A percentile compares a stretch with the other conserved stretches of the same genome.
Evolutionary conservation across 2,329 filamentous ascomycete species (phyloP).

Genomic region (Emmonsia crescens): DNA sequence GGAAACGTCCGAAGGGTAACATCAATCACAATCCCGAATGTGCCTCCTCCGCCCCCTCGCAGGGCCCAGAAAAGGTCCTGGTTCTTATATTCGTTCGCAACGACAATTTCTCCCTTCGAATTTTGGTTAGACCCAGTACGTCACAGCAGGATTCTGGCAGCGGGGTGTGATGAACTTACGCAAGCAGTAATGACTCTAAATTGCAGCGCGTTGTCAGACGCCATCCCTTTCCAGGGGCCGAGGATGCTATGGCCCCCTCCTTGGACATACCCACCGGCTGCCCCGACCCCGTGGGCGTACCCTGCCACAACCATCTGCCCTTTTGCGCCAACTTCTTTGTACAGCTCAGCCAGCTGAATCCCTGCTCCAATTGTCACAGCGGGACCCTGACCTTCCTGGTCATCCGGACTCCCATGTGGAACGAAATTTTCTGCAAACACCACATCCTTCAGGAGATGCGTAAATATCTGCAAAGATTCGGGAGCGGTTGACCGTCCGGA

Average conservation of each 20-base stretch:
- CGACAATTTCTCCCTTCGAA: conserved; percentile 34
- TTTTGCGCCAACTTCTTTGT: conserved; percentile 34
- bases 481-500: conserved; percentile 50
- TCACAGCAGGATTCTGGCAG: conserved; percentile 22
- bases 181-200: conserved; percentile 46
- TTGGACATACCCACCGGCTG: conserved; percentile 50
- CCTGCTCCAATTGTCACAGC: conserved; percentile 47
- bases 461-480: conserved; percentile 33
- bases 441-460: conserved; percentile 22
- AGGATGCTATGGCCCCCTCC: conserved; percentile 50
- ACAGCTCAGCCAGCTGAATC: conserved; percentile 41
- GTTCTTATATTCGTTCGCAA: conserved; percentile 38
- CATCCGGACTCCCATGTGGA: conserved; percentile 23
- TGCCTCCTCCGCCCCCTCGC: conserved; percentile 48
- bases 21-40: conserved; percentile 48
- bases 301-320: conserved; percentile 46
- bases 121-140: neutral
- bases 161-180: conserved; percentile 29
- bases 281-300: conserved; percentile 44
- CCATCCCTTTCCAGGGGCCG: conserved; percentile 45
- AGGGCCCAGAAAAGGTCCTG: conserved; percentile 54
- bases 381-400: conserved; percentile 28
- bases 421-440: conserved; percentile 35
- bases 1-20: conserved; percentile 30
- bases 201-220: conserved; percentile 48